These are phyloP conservation scores for Pinus taeda DNA, from an alignment of 75 land plant genomes.

Conservation along the genomic window DNA sequence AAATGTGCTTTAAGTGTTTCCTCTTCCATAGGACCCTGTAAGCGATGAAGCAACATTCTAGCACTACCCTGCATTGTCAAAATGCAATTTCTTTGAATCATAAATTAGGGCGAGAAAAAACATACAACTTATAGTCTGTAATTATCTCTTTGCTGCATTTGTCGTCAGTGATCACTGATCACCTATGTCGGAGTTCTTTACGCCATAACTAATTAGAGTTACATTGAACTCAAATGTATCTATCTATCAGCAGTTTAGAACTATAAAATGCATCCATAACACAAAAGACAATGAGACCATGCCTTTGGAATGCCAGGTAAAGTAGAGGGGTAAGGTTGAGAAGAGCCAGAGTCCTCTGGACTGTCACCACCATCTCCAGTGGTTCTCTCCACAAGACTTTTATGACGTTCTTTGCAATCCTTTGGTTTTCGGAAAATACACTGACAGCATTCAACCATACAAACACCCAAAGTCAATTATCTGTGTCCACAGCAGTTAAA, in stretches of 20 bases:
- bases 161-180: neutral
- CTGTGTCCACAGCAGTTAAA: neutral
- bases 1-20: conserved; percentile 79
- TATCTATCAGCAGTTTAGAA: neutral
- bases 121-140: neutral
- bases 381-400: conserved; percentile 56
- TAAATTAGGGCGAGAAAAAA: conserved; percentile 6
- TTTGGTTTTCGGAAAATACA: conserved; percentile 83
- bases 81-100: conserved; percentile 2
- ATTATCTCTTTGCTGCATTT: neutral
- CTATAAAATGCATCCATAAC: neutral
- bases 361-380: conserved; percentile 83
- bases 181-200: neutral
- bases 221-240: neutral
- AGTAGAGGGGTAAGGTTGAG: conserved; percentile 78
- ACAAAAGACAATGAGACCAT: neutral
- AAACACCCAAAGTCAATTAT: conserved; percentile 1
- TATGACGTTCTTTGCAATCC: conserved; percentile 91
- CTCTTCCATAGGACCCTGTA: conserved; percentile 86
- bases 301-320: conserved; percentile 93
- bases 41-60: conserved; percentile 71
- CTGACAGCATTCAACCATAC: conserved; percentile 28
- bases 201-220: too few relatives aligned
- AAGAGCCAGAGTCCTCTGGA: conserved; percentile 88
- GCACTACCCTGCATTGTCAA: conserved; percentile 72